phyloP scores from a whole-genome alignment of 768 basidiomycete genomes.

The Mycena amicta region DNA sequence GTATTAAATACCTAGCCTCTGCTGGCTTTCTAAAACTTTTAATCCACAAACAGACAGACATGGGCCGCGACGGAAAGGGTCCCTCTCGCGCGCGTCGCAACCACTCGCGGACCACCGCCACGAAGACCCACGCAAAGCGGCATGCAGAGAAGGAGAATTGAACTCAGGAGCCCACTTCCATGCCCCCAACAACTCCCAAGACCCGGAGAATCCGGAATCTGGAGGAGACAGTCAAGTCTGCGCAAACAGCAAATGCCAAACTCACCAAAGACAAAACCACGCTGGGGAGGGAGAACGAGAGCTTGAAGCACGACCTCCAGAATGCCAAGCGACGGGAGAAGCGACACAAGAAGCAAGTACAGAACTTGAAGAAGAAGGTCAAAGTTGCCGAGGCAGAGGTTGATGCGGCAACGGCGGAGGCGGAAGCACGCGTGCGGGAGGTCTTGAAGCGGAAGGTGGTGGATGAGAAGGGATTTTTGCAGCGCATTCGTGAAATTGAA shows the following conservation, averaged over 20 bases:
- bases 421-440: not conserved
- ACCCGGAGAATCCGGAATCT: not conserved
- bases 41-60: too few species aligned
- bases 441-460: not conserved
- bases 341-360: not conserved
- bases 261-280: not conserved
- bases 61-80: not conserved
- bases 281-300: not conserved
- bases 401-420: not conserved
- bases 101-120: too few species aligned
- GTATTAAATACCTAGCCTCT: not conserved
- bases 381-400: not conserved
- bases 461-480: not conserved
- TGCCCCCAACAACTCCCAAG: not conserved
- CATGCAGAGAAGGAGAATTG: not conserved
- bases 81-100: not conserved
- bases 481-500: not conserved
- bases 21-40: not conserved
- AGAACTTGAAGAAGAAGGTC: not conserved
- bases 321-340: not conserved
- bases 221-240: too few species aligned
- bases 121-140: not conserved
- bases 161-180: not conserved
- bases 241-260: not conserved
- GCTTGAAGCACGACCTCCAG: not conserved